These are phyloP conservation scores for Hypoxylon rickii DNA, from an alignment of 495 filamentous ascomycete species.

Conservation along the genomic window DNA sequence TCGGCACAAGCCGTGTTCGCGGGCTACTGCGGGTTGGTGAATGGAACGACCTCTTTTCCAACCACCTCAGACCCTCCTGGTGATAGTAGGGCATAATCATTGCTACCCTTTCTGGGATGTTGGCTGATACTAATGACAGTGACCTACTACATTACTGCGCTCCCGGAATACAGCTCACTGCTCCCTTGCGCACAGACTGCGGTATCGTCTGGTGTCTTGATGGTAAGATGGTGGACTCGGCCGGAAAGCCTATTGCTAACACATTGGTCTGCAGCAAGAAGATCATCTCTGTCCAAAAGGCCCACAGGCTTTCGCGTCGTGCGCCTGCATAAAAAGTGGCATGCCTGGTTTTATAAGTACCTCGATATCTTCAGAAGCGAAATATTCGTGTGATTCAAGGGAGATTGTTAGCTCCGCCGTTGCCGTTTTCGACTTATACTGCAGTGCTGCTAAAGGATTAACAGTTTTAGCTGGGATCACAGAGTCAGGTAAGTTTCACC, in stretches of 20 bases:
- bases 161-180: slow-evolving; percentile 49
- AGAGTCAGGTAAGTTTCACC: slow-evolving; percentile 36
- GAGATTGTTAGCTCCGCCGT: slow-evolving; percentile 54
- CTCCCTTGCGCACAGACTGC: slow-evolving; percentile 49
- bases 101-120: not conserved
- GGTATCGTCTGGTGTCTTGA: slow-evolving; percentile 45
- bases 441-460: slow-evolving; percentile 49
- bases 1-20: slow-evolving; percentile 54
- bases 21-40: slow-evolving; percentile 52
- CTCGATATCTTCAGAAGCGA: slow-evolving; percentile 45
- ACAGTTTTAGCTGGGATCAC: slow-evolving; percentile 45
- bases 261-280: slow-evolving; percentile 38
- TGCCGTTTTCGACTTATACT: slow-evolving; percentile 51
- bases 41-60: slow-evolving; percentile 53
- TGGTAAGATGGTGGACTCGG: slow-evolving; percentile 33
- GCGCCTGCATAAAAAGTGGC: slow-evolving; percentile 52
- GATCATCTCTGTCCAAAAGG: slow-evolving; percentile 46
- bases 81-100: slow-evolving; percentile 40
- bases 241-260: slow-evolving; percentile 9
- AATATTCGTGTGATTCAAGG: slow-evolving; percentile 44
- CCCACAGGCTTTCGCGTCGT: slow-evolving; percentile 51
- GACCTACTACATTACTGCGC: slow-evolving; percentile 56
- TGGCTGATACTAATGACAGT: slow-evolving; percentile 33
- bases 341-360: slow-evolving; percentile 45
- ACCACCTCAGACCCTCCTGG: slow-evolving; percentile 49